Evolutionary conservation across 495 filamentous ascomycete species (phyloP).

Genomic region (Penicillium daleae): DNA sequence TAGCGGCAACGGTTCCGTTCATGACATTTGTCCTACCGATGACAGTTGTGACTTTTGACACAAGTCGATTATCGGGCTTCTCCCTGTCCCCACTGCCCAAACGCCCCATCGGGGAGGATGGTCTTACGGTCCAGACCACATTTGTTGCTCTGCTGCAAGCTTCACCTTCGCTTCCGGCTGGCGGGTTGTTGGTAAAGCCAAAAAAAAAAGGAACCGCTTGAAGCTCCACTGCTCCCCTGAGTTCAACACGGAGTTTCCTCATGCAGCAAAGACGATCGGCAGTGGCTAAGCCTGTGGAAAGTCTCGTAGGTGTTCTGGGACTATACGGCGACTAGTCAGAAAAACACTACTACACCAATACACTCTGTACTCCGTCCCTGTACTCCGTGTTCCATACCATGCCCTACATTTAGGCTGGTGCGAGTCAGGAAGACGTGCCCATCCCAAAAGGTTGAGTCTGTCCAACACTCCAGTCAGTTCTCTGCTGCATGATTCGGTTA

Average conservation of each 20-base stretch:
- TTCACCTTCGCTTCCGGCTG: neutral
- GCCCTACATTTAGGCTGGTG: neutral
- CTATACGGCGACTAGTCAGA: neutral
- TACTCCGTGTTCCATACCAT: neutral
- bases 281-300: neutral
- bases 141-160: neutral
- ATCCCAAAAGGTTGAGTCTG: neutral
- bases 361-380: neutral
- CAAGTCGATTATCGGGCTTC: conserved; percentile 12
- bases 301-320: neutral
- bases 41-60: neutral
- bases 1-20: conserved; percentile 10
- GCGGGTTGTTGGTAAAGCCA: neutral
- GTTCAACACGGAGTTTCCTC: conserved; percentile 7
- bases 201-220: neutral
- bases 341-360: no score
- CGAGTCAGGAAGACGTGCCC: neutral
- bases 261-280: conserved; percentile 18
- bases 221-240: conserved; percentile 14
- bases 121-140: conserved; percentile 9
- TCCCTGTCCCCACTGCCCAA: neutral
- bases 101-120: neutral
- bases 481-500: conserved; percentile 15
- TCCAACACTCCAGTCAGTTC: conserved; percentile 2
- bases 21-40: conserved; percentile 11